Evolutionary conservation across 306 rosid species (phyloP).

Genomic region (Datisca glomerata): DNA sequence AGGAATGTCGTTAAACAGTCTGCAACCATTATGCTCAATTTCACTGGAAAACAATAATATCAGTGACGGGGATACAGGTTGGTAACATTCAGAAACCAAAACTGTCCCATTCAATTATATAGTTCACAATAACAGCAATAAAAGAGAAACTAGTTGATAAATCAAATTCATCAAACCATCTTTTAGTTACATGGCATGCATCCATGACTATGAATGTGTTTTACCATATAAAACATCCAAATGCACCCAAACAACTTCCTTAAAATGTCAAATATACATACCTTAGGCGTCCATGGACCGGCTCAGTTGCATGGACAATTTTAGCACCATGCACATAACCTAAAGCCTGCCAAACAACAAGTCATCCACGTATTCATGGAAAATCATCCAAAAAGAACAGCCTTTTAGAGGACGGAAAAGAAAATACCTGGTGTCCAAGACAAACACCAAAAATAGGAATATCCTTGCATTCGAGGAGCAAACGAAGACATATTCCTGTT

Average conservation of each 20-base stretch:
- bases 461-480: constrained; percentile 70
- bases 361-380: constrained; percentile 3
- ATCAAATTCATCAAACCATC: too few species aligned
- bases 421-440: constrained; percentile 90
- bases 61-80: not conserved
- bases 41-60: constrained; percentile 38
- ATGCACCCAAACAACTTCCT: constrained; percentile 6
- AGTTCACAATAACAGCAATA: too few species aligned
- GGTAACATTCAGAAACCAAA: not conserved
- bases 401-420: constrained; percentile 6
- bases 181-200: too few species aligned
- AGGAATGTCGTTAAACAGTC: constrained; percentile 71
- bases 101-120: not conserved
- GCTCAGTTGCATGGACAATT: constrained; percentile 85
- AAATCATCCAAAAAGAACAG: not conserved
- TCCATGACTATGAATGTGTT: not conserved
- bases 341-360: constrained; percentile 55
- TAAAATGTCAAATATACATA: constrained; percentile 23
- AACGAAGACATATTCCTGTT: constrained; percentile 81
- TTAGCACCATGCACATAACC: constrained; percentile 90
- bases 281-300: constrained; percentile 95
- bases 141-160: too few species aligned
- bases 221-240: not conserved
- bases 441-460: constrained; percentile 94
- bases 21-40: constrained; percentile 74